A percentile compares a stretch with the other conserved stretches of the same genome.
These are phyloP conservation scores for Micromonas pusilla DNA, from an alignment of 139 green algal genomes.

Conservation along the genomic window DNA sequence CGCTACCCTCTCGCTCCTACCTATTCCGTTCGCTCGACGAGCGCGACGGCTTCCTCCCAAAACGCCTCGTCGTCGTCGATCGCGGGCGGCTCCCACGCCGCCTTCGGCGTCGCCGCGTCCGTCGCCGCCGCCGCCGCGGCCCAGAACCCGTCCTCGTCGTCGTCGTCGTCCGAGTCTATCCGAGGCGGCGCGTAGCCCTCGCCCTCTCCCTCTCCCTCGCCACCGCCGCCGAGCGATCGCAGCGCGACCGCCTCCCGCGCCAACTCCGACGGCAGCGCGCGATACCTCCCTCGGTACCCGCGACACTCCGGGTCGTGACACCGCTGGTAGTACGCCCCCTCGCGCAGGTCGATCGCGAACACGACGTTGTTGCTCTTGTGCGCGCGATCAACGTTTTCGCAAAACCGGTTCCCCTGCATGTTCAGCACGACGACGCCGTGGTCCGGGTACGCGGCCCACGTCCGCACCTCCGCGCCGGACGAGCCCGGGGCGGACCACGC, in stretches of 20 bases:
- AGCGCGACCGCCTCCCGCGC: background rate
- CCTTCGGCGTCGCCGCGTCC: background rate
- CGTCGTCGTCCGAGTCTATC: background rate
- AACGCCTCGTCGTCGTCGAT: background rate
- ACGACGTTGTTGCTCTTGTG: slow-evolving; percentile 29
- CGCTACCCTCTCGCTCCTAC: too few species aligned
- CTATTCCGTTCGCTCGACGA: too few species aligned
- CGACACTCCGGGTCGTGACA: slow-evolving; percentile 29
- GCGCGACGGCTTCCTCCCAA: background rate
- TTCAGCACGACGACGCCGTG: slow-evolving; percentile 7
- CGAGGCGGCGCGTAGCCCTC: too few species aligned
- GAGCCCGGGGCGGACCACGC: background rate
- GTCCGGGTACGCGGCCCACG: slow-evolving; percentile 12
- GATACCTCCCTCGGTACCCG: background rate
- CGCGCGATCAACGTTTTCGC: slow-evolving; percentile 25
- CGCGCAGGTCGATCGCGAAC: slow-evolving; percentile 18
- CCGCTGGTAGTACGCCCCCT: slow-evolving; percentile 19
- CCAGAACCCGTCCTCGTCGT: background rate
- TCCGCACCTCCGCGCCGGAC: background rate
- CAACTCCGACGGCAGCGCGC: background rate
- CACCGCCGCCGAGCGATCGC: background rate
- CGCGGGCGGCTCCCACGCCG: background rate
- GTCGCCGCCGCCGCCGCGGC: too few species aligned
- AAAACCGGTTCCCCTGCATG: slow-evolving; percentile 19
- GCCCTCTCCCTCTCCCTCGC: too few species aligned